Evolutionary conservation across 2,329 filamentous ascomycete genomes (phyloP).

Genomic region (Fusarium verrucosum): DNA sequence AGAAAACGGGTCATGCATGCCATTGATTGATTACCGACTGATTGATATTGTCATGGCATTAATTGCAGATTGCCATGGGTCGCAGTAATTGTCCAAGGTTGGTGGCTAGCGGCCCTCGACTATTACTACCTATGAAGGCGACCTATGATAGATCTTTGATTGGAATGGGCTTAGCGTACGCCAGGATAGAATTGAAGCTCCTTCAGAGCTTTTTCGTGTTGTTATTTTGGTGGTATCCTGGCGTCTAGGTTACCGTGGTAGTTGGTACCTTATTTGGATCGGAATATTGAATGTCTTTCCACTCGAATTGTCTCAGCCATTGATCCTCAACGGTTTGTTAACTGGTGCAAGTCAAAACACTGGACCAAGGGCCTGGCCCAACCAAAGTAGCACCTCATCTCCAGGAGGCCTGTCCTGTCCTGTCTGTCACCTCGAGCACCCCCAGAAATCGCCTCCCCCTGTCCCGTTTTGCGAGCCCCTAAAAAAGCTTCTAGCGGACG

Average conservation of each 20-base stretch:
- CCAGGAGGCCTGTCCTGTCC: conserved; percentile 20
- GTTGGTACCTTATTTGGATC: conserved; percentile 8
- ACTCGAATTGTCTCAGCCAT: conserved; percentile 7
- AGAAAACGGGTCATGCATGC: conserved; percentile 33
- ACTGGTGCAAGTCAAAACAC: neutral
- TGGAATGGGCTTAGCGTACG: conserved; percentile 30
- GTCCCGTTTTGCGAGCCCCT: conserved; percentile 24
- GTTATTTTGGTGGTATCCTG: conserved; percentile 3
- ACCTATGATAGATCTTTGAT: conserved; percentile 35
- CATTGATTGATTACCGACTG: neutral
- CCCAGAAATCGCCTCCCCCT: conserved; percentile 27
- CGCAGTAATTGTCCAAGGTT: conserved; percentile 32
- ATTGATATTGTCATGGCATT: conserved; percentile 1
- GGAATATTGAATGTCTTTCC: neutral
- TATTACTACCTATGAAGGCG: too few species aligned
- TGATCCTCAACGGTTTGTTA: conserved; percentile 9
- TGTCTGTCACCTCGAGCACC: conserved; percentile 3
- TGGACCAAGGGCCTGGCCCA: neutral
- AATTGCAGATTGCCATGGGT: conserved; percentile 39
- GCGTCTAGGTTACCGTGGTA: conserved; percentile 20
- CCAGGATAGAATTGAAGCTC: conserved; percentile 11
- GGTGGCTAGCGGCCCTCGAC: conserved; percentile 7
- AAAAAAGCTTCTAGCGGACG: conserved; percentile 37
- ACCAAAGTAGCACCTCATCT: neutral
- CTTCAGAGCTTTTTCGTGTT: neutral